phyloP scores from a whole-genome alignment of 768 basidiomycete species.

The Boletus subparvulus region DNA sequence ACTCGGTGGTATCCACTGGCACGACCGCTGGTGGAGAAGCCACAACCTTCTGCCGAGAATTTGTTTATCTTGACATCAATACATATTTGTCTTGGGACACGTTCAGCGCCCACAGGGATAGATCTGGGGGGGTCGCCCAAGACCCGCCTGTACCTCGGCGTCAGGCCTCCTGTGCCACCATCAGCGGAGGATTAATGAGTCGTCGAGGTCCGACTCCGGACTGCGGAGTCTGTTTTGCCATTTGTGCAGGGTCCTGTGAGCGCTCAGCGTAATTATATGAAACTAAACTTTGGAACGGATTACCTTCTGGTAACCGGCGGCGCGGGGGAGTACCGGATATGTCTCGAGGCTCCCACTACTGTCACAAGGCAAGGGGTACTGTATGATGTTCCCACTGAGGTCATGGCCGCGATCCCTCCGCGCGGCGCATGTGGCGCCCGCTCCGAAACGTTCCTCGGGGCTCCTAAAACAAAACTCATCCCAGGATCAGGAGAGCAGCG shows the following conservation, averaged over 20 bases:
- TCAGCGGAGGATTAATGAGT: conserved; percentile 4
- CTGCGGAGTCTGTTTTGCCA: neutral
- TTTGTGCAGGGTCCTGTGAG: neutral
- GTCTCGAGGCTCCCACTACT: no score
- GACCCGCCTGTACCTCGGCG: neutral
- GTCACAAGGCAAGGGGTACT: no score
- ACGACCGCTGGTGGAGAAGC: neutral
- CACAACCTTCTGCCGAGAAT: neutral
- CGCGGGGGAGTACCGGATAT: neutral
- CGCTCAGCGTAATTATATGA: neutral
- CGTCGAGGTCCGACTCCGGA: neutral
- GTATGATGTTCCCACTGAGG: neutral
- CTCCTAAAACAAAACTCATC: conserved; percentile 8
- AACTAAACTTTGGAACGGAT: neutral
- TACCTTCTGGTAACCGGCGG: neutral
- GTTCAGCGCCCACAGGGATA: neutral
- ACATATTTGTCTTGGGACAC: neutral
- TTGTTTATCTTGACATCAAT: neutral
- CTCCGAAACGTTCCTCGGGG: conserved; percentile 8
- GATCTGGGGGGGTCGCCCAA: neutral
- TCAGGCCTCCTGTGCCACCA: neutral
- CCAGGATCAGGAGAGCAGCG: conserved; percentile 10
- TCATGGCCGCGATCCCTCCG: conserved; percentile 26
- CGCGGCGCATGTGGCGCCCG: conserved; percentile 16
- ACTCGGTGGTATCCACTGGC: neutral